Evolutionary conservation across 2,329 filamentous ascomycete genomes (phyloP), one percentile per base, ranked within the genome.

Genomic region (Fusarium sp.): DNA sequence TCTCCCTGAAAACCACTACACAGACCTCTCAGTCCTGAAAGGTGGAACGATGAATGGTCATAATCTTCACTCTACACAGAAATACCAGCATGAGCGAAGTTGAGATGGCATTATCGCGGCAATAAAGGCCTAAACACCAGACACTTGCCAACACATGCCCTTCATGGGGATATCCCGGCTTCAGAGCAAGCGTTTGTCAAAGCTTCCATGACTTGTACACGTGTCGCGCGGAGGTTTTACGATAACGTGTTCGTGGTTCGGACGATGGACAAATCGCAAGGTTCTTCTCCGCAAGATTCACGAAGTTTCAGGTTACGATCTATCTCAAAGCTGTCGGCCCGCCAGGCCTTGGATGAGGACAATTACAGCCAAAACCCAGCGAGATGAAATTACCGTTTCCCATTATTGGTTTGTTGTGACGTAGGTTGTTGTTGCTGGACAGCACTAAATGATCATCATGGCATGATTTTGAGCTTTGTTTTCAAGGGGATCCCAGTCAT

Each of bases 131-230:
- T 59, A 44, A 64, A 64, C 59, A 58, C 52, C 50, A 56, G 23
- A 39, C 17, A 25, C 20, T 52, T 25, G 56, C 51, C 59, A 48
- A 50, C 43, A 45, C 33, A 58, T 61, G 15, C 53, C 49, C 44
- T 30, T 67, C 51, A 66, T 51, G 32, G 67, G 67, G 59, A 67
- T 43, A 69, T 67, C 71, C 68, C 55, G 66, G 59, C 59, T 53
- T 45, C 51, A 40, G 39, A 49, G 44, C 49, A 56, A 41, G 44
- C 32, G n/a, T 49, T 60, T 40, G 62, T 39, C 27, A 61, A 56
- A 64, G 55, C 40, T 41, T 30, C 54, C 59, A 30, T 49, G 19
- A 44, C 53, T 37, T 27, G 56, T 62, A 73, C 69, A 73, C 71
- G 67, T 73, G 71, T 73, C 54, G 40, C 30, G 56, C 48, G 50